Evolutionary conservation across 1,284 basidiomycete genomes (phyloP), one percentile per base, ranked within the genome.

Genomic region (Ustilago tritici): DNA sequence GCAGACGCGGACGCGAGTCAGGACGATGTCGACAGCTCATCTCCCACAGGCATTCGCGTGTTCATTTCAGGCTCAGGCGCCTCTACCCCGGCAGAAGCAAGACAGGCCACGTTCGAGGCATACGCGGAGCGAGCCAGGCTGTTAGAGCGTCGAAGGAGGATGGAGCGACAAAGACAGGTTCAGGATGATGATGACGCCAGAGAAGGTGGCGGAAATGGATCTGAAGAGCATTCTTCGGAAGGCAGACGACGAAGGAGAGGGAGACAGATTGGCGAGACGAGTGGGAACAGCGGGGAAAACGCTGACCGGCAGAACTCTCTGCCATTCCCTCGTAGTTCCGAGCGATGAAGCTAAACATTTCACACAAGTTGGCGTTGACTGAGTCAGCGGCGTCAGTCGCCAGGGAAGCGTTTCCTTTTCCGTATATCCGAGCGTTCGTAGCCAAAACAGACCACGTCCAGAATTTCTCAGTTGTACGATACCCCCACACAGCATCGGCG

Each of bases 61-160:
- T 65, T 58, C 14, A 61, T 76, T 6, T 68, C 65, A 0, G 65
- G 62, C 4, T 76, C 74, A 3, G 74, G 74, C 31, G 69, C 74
- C 0, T 68, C 65, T 10, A 76, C 74, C 0, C 74, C 74, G 17
- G 65, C 69, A 8, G 69, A 76, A 43, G 65, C 69, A 2, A 53
- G 74, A 31, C 74, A 68, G 31, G 74, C 74, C 2, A 77, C 70
- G 12, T 77, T 77, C 35, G 74, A 77, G 35, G 74, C 74, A 7
- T 77, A 77, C 14, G 74, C 74, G 4, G 62, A 68, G 34, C 60
- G 73, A 28, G 68, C 73, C 6, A 65, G 73, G 35, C 5, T 70
- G 31, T 23, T 75, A 11, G 67, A 70, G 41, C 58, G 73, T 15
- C 63, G 68, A 9, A 61, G 64, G 12, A 62, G 73, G 52, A 38